phyloP scores from a whole-genome alignment of 129 eudicot genomes.

The Flaveria trinervia region DNA sequence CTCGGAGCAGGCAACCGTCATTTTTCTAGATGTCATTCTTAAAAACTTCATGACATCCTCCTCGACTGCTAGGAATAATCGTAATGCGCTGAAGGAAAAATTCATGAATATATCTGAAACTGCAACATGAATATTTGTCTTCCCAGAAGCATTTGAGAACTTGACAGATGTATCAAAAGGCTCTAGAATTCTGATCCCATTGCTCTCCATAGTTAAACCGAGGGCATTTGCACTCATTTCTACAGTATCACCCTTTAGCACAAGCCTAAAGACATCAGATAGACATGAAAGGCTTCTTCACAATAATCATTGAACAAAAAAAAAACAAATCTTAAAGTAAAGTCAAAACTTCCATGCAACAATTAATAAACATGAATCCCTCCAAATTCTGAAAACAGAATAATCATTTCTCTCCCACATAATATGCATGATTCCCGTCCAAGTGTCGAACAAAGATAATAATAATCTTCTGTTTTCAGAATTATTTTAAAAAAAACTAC shows the following conservation, averaged over 20 bases:
- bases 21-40: slow-evolving; percentile 74
- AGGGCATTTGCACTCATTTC: slow-evolving; percentile 86
- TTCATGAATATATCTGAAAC: slow-evolving; percentile 95
- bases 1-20: slow-evolving; percentile 87
- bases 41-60: slow-evolving; percentile 85
- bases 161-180: slow-evolving; percentile 90
- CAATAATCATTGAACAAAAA: neutral
- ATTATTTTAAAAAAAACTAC: neutral
- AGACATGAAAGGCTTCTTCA: slow-evolving; percentile 30
- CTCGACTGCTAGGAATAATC: slow-evolving; percentile 87
- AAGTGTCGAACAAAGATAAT: slow-evolving; percentile 1
- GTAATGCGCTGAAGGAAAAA: slow-evolving; percentile 87
- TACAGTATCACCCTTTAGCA: slow-evolving; percentile 71
- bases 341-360: slow-evolving; percentile 16
- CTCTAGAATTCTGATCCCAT: slow-evolving; percentile 88
- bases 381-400: neutral
- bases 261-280: slow-evolving; percentile 61
- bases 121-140: slow-evolving; percentile 70
- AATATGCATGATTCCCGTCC: slow-evolving; percentile 21
- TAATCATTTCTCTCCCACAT: neutral
- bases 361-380: slow-evolving; percentile 17
- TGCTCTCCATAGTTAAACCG: slow-evolving; percentile 97
- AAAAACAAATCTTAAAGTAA: neutral
- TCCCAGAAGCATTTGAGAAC: slow-evolving; percentile 79
- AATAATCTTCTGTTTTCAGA: slow-evolving; percentile 5